Percentiles rank a stretch among this genome's conserved stretches.
Evolutionary conservation across 208 protist genomes (phyloP).

Genomic region (Wallacemonas sp.): DNA sequence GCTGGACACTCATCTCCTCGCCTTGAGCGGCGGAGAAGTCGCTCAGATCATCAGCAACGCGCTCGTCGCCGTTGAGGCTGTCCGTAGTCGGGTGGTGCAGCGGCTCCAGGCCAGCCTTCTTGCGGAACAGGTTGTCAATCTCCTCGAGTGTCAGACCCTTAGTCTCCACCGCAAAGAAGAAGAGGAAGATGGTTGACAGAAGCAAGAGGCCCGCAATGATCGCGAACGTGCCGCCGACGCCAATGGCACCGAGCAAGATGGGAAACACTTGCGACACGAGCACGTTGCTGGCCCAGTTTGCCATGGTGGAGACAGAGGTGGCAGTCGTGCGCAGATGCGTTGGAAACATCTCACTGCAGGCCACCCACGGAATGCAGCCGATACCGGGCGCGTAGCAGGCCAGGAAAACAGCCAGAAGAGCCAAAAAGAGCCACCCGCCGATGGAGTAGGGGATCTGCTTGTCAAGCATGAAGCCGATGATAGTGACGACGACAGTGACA

Average conservation of each 20-base stretch:
- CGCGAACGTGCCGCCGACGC: conserved; percentile 78
- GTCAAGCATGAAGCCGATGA: conserved; percentile 59
- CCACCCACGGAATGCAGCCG: conserved; percentile 90
- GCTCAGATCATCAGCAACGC: background rate
- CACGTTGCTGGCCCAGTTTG: conserved; percentile 89
- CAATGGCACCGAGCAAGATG: conserved; percentile 77
- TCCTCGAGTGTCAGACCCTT: conserved; percentile 85
- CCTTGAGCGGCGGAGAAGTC: conserved; percentile 1
- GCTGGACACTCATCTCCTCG: background rate
- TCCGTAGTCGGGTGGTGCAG: conserved; percentile 13
- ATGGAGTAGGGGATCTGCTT: conserved; percentile 50
- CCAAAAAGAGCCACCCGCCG: conserved; percentile 77
- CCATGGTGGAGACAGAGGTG: conserved; percentile 85
- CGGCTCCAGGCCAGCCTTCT: conserved; percentile 42
- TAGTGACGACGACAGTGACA: conserved; percentile 51
- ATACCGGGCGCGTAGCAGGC: conserved; percentile 86
- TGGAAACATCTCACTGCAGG: conserved; percentile 91
- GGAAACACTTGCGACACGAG: conserved; percentile 90
- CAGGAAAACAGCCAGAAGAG: conserved; percentile 76
- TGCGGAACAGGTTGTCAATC: conserved; percentile 80
- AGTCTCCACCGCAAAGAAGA: conserved; percentile 87
- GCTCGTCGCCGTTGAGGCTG: conserved; percentile 16
- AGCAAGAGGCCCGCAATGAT: conserved; percentile 66
- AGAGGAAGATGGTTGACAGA: conserved; percentile 62
- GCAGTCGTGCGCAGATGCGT: conserved; percentile 74